phyloP scores from a whole-genome alignment of 371 early-diverging fungal species.

The Lichtheimia ornata region DNA sequence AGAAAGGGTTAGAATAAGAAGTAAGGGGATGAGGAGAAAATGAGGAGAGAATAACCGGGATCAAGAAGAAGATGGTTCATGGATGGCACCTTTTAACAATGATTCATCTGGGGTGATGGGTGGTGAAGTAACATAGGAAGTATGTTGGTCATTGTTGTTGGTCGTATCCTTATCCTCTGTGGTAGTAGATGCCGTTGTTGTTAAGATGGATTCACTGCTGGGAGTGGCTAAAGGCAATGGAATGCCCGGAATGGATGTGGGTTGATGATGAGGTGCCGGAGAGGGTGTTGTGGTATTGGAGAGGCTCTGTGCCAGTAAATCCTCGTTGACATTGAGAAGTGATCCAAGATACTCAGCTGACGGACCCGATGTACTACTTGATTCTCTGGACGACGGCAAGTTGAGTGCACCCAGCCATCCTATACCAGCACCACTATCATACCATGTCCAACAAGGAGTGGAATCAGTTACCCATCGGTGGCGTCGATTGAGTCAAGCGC shows the following conservation, averaged over 20 bases:
- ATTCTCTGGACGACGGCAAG: slow-evolving; percentile 16
- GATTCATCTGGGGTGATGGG: slow-evolving; percentile 21
- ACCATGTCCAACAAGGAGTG: not conserved
- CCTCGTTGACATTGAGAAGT: slow-evolving; percentile 35
- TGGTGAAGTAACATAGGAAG: slow-evolving; percentile 4
- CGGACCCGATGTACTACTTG: slow-evolving; percentile 20
- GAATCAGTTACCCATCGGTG: too few species aligned
- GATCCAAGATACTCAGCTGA: slow-evolving; percentile 41
- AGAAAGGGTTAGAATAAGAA: not conserved
- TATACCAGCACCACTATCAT: slow-evolving; percentile 47
- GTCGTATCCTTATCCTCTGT: not conserved
- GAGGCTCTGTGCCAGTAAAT: slow-evolving; percentile 40
- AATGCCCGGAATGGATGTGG: not conserved
- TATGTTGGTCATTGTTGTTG: too few species aligned
- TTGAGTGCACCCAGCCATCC: slow-evolving; percentile 47
- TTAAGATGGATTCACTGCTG: not conserved
- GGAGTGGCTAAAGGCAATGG: not conserved
- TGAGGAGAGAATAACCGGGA: not conserved
- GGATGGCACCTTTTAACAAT: not conserved
- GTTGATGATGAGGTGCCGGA: slow-evolving; percentile 1
- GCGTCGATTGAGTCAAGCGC: not conserved
- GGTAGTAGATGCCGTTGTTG: not conserved
- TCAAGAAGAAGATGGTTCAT: not conserved
- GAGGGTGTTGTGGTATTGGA: slow-evolving; percentile 2
- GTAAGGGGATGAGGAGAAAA: not conserved